Percentiles rank a stretch among this genome's conserved stretches.
phyloP scores from a whole-genome alignment of 2,329 filamentous ascomycete species.

The Fusarium sp. region DNA sequence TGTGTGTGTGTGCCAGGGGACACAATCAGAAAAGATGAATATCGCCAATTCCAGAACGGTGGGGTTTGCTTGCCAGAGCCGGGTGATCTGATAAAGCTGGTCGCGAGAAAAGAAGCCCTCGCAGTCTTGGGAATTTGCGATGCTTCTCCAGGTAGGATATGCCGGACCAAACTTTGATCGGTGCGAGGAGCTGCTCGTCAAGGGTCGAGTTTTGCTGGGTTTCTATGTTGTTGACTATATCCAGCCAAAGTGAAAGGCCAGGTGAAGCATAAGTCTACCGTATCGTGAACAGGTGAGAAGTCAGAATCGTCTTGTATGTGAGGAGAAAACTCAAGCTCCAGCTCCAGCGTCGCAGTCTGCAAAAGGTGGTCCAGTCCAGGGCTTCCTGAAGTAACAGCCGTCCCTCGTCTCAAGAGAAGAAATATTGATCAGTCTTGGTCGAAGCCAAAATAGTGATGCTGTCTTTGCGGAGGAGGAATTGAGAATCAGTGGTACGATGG shows the following conservation, averaged over 20 bases:
- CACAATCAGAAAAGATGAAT: not conserved
- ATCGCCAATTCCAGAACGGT: slow-evolving; percentile 6
- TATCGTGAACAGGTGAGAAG: slow-evolving; percentile 3
- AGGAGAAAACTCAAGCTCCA: slow-evolving; percentile 7
- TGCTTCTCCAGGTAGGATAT: slow-evolving; percentile 2
- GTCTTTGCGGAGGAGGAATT: not conserved
- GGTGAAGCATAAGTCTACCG: slow-evolving; percentile 1
- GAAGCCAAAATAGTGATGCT: not conserved
- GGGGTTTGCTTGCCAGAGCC: not conserved
- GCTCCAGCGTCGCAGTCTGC: slow-evolving; percentile 4
- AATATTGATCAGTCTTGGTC: slow-evolving; percentile 6
- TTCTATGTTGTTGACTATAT: not conserved
- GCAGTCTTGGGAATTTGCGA: not conserved
- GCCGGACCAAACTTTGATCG: not conserved
- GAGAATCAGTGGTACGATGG: slow-evolving; percentile 9
- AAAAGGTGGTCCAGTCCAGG: slow-evolving; percentile 18
- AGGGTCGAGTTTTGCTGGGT: not conserved
- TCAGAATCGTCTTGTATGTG: not conserved
- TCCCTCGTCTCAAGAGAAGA: slow-evolving; percentile 6
- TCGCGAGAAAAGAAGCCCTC: not conserved
- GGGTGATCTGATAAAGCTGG: slow-evolving; percentile 3
- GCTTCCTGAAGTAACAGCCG: slow-evolving; percentile 9
- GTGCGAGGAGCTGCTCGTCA: not conserved
- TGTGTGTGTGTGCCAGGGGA: slow-evolving; percentile 6
- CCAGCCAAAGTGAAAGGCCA: not conserved